Evolutionary conservation across 1,284 basidiomycete genomes (phyloP), one percentile per base, ranked within the genome.

Genomic region (Cutaneotrichosporon mucoides): DNA sequence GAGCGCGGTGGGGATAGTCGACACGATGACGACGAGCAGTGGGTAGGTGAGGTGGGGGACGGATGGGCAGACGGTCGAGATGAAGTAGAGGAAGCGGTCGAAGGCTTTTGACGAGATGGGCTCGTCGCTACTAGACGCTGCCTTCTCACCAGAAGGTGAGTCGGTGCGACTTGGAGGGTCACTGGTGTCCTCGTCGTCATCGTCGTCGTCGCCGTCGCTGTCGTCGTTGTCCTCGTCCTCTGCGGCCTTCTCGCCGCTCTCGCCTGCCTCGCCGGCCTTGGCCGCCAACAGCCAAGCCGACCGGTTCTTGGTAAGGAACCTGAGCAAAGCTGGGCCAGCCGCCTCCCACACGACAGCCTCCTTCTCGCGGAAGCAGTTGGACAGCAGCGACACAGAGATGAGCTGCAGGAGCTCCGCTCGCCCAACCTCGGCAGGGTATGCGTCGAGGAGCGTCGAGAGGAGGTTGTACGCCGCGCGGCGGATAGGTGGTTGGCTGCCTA

Each of bases 321-420:
- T 80, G 6, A 91, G 78, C 36, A 91, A 70, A 0, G 88, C 86
- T 36, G 84, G 82, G 79, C 87, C 88, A 82, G 92, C 86, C 1
- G 77, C 76, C 7, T 79, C 74, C 69, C 88, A 85, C 0, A 92
- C 90, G 1, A 79, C 80, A 1, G 79, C 65, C 68, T 93, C 89
- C 4, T 82, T 80, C 70, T 94, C 91, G 0, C 84, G 77, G 87
- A 89, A 93, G 6, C 88, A 87, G 24, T 86, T 87, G 12, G 86
- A 84, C 40, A 93, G 77, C 5, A 88, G 79, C 0, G 84, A 85
- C 2, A 76, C 67, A 44, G 86, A 84, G 11, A 91, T 75, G 1
- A 83, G 71, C 0, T 65, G 43, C 7, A 76, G 48, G 12, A 73
- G 60, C 15, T 71, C 69, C 6, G 58, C 42, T 46, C 69, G 60